Percentiles rank a stretch among this genome's conserved stretches.
Evolutionary conservation across 441 rosid species (phyloP).

Genomic region (Mallotus repandus): DNA sequence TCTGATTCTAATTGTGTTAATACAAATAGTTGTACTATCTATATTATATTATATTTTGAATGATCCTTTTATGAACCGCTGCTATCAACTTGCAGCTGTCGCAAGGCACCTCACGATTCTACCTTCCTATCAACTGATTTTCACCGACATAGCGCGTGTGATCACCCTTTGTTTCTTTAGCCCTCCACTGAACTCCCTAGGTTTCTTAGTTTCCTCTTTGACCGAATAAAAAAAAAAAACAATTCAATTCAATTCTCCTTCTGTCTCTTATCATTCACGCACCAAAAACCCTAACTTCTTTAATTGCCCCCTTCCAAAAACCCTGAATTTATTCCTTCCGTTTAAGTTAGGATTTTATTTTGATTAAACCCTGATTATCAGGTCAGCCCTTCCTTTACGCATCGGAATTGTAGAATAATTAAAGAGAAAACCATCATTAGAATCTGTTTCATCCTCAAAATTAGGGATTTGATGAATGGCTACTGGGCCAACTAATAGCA

Average conservation of each 20-base stretch:
- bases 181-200: no score
- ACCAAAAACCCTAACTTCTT: background rate
- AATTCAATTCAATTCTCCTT: background rate
- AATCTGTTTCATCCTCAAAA: background rate
- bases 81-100: no score
- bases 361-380: background rate
- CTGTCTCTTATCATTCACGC: background rate
- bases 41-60: no score
- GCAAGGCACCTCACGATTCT: no score
- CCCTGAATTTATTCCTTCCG: background rate
- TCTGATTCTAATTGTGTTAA: no score
- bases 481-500: conserved; percentile 14
- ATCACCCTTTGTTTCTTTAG: no score
- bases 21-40: no score
- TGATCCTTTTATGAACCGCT: no score
- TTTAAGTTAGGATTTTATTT: no score
- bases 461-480: conserved; percentile 48
- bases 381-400: background rate
- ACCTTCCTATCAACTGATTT: no score
- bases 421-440: background rate
- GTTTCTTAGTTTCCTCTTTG: no score
- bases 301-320: background rate
- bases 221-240: background rate
- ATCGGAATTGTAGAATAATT: background rate
- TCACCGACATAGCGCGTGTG: no score